Base-by-base conservation (phyloP, 2,329 filamentous ascomycete species). In the Aaosphaeria arxii region DNA sequence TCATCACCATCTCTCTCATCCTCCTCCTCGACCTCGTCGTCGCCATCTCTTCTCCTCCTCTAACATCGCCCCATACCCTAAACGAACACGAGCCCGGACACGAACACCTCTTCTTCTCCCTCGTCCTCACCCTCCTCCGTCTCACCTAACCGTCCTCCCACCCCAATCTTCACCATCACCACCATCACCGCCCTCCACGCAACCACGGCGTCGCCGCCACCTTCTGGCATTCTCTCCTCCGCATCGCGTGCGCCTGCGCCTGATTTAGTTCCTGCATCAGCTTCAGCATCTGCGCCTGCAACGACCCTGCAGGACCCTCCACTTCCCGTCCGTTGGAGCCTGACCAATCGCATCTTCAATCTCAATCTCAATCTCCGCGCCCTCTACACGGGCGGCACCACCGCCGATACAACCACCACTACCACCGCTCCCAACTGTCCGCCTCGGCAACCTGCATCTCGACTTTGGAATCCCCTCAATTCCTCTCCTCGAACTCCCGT, bases 391-490 rank as follows among this genome's bases (percentile, higher is more conserved):
- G 17, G 17, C 17, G 17, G 17, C 42, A 47, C 17, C 33, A 36
- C 33, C 33, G 33, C 33, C 9, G 33, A 9, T 9, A 13, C 33
- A 36, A 36, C 33, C 33, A 36, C 9, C 33, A 36, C 9, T 13
- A 36, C 9, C 33, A 36, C 9, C 33, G 39, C 9, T n/a, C n/a
- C 33, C 33, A 40, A 40, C 43, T 46, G 51, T 38, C 57, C 58
- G 30, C 66, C 64, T 17, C 66, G 67, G 44, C 57, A 69, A 31
- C 71, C 75, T 46, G 71, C 77, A 32, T 76, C 79, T 46, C 74
- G 80, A 48, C 75, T 84, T 52, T 82, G 81, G 71, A 84, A 84
- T 63, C 82, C 82, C 35, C 74, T 82, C 59, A 84, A 85, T 62
- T 77, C 80, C 68, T 79, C 82, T 42, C 82, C 80, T 38, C 77